Evolutionary conservation across 73 alveolate genomes (phyloP).

Genomic region (Blepharisma japonicum): DNA sequence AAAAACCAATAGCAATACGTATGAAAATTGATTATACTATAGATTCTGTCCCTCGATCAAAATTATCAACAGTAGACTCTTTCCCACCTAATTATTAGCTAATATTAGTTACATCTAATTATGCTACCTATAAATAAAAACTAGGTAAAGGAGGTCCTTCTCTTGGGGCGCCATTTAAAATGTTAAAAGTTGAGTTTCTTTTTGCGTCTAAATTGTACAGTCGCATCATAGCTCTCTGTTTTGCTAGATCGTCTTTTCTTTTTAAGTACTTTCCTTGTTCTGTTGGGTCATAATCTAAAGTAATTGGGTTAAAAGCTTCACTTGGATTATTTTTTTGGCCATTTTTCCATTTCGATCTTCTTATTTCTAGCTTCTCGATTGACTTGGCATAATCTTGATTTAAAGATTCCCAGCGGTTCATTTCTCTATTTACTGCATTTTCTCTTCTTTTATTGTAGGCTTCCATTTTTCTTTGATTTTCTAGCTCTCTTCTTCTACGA

Average conservation of each 20-base stretch:
- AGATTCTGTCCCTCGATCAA: background rate
- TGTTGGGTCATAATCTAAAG: slow-evolving; percentile 63
- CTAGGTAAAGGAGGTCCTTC: too few relatives aligned
- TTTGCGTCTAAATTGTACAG: slow-evolving; percentile 13
- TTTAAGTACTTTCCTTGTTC: slow-evolving; percentile 72
- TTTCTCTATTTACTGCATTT: background rate
- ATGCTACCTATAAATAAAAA: too few relatives aligned
- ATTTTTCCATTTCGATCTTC: slow-evolving; percentile 62
- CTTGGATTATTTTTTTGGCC: slow-evolving; percentile 91
- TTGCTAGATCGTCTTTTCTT: slow-evolving; percentile 74
- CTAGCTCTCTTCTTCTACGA: background rate
- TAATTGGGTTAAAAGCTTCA: slow-evolving; percentile 79
- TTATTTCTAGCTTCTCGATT: slow-evolving; percentile 51
- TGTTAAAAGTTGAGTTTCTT: slow-evolving; percentile 10
- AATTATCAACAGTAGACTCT: slow-evolving; percentile 27
- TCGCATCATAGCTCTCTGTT: slow-evolving; percentile 78
- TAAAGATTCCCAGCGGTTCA: slow-evolving; percentile 8
- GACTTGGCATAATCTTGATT: slow-evolving; percentile 11
- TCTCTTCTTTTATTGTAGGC: slow-evolving; percentile 15
- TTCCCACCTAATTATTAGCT: background rate
- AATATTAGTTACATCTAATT: background rate
- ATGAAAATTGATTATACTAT: slow-evolving; percentile 46
- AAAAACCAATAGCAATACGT: slow-evolving; percentile 42
- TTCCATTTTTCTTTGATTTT: slow-evolving; percentile 9
- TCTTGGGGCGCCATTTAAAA: slow-evolving; percentile 16